These are phyloP conservation scores for Russula sp. DNA, from an alignment of 768 basidiomycete species.

Conservation along the genomic window DNA sequence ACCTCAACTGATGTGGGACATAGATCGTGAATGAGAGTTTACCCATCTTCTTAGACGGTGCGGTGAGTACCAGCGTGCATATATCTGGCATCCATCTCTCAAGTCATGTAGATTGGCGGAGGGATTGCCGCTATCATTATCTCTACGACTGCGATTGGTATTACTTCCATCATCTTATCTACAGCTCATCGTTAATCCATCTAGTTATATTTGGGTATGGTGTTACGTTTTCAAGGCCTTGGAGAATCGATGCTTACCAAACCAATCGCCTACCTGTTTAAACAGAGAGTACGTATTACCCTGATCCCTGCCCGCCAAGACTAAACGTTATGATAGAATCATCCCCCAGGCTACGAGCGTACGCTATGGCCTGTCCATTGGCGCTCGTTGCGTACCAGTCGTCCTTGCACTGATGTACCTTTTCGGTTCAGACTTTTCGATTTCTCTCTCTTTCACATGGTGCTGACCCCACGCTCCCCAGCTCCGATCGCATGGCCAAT, in stretches of 20 bases:
- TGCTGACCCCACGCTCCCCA: slow-evolving; percentile 15
- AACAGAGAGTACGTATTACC: slow-evolving; percentile 9
- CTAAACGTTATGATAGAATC: slow-evolving; percentile 36
- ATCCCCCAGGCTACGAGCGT: slow-evolving; percentile 71
- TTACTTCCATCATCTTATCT: slow-evolving; percentile 15
- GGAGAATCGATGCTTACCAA: not conserved
- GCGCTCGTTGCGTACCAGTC: slow-evolving; percentile 46
- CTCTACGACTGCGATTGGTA: slow-evolving; percentile 71
- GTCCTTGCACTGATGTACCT: slow-evolving; percentile 48
- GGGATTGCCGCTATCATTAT: slow-evolving; percentile 71
- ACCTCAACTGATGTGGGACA: not conserved
- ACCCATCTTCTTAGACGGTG: slow-evolving; percentile 76
- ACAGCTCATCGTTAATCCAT: slow-evolving; percentile 2
- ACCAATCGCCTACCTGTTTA: no score
- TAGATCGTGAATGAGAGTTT: slow-evolving; percentile 80
- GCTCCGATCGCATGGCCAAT: slow-evolving; percentile 55
- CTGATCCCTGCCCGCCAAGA: not conserved
- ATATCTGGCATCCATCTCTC: not conserved
- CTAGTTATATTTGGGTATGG: slow-evolving; percentile 78
- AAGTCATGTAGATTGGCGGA: slow-evolving; percentile 44
- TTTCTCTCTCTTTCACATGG: not conserved
- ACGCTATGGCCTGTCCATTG: slow-evolving; percentile 52
- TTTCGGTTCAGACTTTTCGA: slow-evolving; percentile 33
- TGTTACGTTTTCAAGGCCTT: not conserved
- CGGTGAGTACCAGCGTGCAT: slow-evolving; percentile 32